phyloP scores from a whole-genome alignment of 495 filamentous ascomycete species.

The Tuber borchii region DNA sequence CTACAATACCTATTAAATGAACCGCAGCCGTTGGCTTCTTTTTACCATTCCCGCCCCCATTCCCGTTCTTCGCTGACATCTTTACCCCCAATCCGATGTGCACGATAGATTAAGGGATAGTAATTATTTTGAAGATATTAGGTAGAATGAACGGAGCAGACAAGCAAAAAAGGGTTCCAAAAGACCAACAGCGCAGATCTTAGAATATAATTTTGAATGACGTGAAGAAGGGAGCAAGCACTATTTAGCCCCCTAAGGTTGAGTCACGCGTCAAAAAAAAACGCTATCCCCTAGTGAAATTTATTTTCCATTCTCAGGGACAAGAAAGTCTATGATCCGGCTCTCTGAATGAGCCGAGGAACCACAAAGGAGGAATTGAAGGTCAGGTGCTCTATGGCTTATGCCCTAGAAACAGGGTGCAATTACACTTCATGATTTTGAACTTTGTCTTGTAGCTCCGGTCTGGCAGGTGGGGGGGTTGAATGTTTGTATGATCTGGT shows the following conservation, averaged over 20 bases:
- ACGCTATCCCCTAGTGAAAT: not conserved
- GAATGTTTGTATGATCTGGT: not conserved
- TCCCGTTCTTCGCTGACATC: conserved; percentile 47
- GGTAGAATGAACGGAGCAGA: too few relatives aligned
- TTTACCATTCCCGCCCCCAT: conserved; percentile 43
- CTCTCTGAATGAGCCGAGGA: not conserved
- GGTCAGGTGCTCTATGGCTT: not conserved
- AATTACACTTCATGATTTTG: not conserved
- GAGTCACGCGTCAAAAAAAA: not conserved
- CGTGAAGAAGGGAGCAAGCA: not conserved
- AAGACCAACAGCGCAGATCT: not conserved
- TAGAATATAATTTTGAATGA: not conserved
- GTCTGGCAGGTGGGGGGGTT: conserved; percentile 12
- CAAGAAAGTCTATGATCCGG: not conserved
- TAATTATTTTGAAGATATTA: not conserved
- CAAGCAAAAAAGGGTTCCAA: not conserved
- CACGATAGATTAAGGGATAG: not conserved
- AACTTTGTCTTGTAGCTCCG: not conserved
- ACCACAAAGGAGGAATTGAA: not conserved
- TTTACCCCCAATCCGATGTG: not conserved
- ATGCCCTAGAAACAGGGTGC: not conserved
- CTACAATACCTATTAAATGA: conserved; percentile 75
- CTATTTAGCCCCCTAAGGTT: not conserved
- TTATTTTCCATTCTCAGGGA: not conserved
- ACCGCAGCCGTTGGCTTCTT: conserved; percentile 79